These are phyloP conservation scores for Zygosaccharomyces gambellarensis DNA, from an alignment of 805 yeast species.

Conservation along the genomic window DNA sequence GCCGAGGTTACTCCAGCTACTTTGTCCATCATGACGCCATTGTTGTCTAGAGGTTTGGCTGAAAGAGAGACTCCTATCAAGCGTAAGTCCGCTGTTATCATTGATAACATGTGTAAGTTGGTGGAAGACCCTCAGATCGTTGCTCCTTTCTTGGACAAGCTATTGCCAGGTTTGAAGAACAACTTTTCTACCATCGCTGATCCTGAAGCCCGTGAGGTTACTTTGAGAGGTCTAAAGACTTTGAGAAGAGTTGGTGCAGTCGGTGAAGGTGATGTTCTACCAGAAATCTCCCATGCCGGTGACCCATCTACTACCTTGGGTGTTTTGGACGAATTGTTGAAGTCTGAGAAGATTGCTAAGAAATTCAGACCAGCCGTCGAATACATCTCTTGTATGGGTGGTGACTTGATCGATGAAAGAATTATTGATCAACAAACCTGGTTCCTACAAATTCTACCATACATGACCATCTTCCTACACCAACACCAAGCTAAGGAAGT, in stretches of 20 bases:
- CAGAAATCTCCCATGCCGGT: constrained; percentile 99
- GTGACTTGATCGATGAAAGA: constrained; percentile 99
- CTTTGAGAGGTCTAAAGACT: constrained; percentile 93
- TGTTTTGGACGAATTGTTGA: constrained; percentile 70
- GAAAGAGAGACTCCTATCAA: constrained; percentile 99
- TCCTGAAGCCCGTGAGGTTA: constrained; percentile 99
- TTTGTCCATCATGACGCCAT: constrained; percentile 98
- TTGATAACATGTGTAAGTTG: constrained; percentile 99
- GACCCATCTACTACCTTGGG: constrained; percentile 81
- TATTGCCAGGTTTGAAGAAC: constrained; percentile 92
- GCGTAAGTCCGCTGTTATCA: constrained; percentile 99
- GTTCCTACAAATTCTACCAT: constrained; percentile 84
- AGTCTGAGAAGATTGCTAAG: constrained; percentile 59
- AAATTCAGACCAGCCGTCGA: constrained; percentile 75
- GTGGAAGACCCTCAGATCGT: constrained; percentile 99
- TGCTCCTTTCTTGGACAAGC: constrained; percentile 96
- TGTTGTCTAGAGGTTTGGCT: constrained; percentile 98
- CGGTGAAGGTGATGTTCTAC: constrained; percentile 81
- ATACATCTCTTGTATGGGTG: constrained; percentile 94
- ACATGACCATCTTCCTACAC: constrained; percentile 93
- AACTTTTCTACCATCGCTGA: constrained; percentile 97
- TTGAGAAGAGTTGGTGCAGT: constrained; percentile 98
- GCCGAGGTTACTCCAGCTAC: constrained; percentile 99
- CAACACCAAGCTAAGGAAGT: constrained; percentile 84
- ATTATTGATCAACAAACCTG: constrained; percentile 87